phyloP scores from a whole-genome alignment of 1,139 yeast species.

The Scheffersomyces segobiensis region DNA sequence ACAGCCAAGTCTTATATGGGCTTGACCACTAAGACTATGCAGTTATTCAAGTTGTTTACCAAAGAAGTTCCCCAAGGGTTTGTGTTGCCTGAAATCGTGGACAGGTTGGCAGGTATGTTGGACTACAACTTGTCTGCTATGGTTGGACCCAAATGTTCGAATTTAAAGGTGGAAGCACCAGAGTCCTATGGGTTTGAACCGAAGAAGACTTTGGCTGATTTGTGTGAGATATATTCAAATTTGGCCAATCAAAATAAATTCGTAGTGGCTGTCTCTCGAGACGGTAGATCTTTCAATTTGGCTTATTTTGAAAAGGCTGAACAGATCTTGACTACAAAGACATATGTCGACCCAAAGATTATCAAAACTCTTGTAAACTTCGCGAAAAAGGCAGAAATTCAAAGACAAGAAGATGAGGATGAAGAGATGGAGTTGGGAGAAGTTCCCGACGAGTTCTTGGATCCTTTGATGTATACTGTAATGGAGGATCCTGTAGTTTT shows the following conservation, averaged over 20 bases:
- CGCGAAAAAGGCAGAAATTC: constrained; percentile 62
- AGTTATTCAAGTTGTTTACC: constrained; percentile 77
- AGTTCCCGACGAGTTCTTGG: constrained; percentile 93
- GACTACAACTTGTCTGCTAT: constrained; percentile 85
- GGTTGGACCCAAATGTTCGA: constrained; percentile 94
- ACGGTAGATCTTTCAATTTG: constrained; percentile 79
- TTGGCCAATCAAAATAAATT: constrained; percentile 66
- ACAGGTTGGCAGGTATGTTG: constrained; percentile 91
- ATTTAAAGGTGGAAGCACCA: constrained; percentile 81
- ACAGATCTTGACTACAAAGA: constrained; percentile 59
- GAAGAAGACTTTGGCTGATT: constrained; percentile 61
- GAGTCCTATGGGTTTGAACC: constrained; percentile 86
- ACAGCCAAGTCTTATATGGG: constrained; percentile 84
- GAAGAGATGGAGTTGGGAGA: constrained; percentile 91
- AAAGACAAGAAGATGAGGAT: constrained; percentile 65
- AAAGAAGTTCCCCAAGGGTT: constrained; percentile 85
- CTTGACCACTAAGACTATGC: constrained; percentile 79
- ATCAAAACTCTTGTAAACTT: constrained; percentile 55
- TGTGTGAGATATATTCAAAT: constrained; percentile 76
- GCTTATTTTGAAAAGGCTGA: constrained; percentile 70
- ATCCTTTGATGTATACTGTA: constrained; percentile 91
- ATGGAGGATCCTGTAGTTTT: constrained; percentile 95
- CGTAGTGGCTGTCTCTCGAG: constrained; percentile 79
- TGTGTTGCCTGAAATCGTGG: constrained; percentile 86
- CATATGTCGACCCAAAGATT: constrained; percentile 52